Evolutionary conservation across 169 alveolate species (phyloP).

Genomic region (Plasmodium ovale): DNA sequence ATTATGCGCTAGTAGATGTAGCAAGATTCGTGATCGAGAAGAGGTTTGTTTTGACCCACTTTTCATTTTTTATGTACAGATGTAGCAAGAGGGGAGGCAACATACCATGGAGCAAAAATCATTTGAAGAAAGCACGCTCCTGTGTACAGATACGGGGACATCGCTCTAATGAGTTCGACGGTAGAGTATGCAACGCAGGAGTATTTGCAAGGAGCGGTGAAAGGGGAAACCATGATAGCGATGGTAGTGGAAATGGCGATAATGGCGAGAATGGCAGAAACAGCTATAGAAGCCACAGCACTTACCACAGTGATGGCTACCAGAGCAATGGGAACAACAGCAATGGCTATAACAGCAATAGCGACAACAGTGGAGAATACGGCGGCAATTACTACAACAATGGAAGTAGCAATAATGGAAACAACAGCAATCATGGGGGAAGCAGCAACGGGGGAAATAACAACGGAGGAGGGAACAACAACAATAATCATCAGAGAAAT

Average conservation of each 20-base stretch:
- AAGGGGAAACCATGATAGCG: not conserved
- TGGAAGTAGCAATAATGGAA: constrained; percentile 4
- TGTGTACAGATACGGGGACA: no score
- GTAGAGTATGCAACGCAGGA: no score
- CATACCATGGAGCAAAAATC: no score
- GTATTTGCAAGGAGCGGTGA: no score
- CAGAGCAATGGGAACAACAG: not conserved
- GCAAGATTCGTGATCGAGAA: not conserved
- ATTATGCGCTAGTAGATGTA: no score
- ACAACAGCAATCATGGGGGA: not conserved
- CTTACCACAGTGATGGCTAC: not conserved
- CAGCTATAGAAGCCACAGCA: not conserved
- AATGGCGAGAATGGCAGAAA: not conserved
- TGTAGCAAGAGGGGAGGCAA: no score
- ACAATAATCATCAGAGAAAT: not conserved
- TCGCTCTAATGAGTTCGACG: no score
- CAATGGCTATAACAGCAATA: not conserved
- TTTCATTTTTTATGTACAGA: not conserved
- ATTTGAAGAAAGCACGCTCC: no score
- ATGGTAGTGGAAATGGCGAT: constrained; percentile 10
- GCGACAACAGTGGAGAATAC: not conserved
- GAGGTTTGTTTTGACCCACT: not conserved
- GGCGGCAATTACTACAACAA: not conserved
- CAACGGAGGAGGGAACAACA: not conserved
- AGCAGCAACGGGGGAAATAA: not conserved